Evolutionary conservation across 2,329 filamentous ascomycete genomes (phyloP).

Genomic region (Rosellinia necatrix): DNA sequence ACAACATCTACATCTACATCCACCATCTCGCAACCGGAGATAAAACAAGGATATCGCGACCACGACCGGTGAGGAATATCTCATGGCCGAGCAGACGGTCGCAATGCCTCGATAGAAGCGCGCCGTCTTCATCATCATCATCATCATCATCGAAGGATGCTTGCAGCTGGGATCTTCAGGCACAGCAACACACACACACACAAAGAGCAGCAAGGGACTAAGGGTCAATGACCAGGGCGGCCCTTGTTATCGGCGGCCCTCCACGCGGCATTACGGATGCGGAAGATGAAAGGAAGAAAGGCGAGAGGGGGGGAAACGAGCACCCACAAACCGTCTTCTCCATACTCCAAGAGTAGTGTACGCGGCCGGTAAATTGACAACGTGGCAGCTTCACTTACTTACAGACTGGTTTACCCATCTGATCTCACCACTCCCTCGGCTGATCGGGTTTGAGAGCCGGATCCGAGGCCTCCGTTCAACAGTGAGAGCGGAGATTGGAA

Average conservation of each 20-base stretch:
- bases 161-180: conserved; percentile 40
- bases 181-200: conserved; percentile 28
- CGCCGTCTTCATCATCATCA: too few relatives aligned
- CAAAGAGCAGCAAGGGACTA: too few relatives aligned
- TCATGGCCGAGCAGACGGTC: conserved; percentile 20
- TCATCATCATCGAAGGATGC: conserved; percentile 26
- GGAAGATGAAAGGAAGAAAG: background rate
- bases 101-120: conserved; percentile 5
- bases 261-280: background rate
- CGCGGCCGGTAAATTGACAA: too few relatives aligned
- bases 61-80: conserved; percentile 32
- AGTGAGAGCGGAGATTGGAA: conserved; percentile 7
- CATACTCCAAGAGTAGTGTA: too few relatives aligned
- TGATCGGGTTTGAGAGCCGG: conserved; percentile 15
- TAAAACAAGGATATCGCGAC: conserved; percentile 13
- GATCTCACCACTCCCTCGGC: conserved; percentile 12
- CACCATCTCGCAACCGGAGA: conserved; percentile 1
- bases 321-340: background rate
- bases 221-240: conserved; percentile 8
- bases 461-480: conserved; percentile 13
- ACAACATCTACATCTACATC: conserved; percentile 5
- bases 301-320: background rate
- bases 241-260: background rate
- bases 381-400: too few relatives aligned
- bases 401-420: too few relatives aligned